Evolutionary conservation across 1,284 basidiomycete species (phyloP), one percentile per base, ranked within the genome.

Genomic region (Anthracocystis panici-leucophaei): DNA sequence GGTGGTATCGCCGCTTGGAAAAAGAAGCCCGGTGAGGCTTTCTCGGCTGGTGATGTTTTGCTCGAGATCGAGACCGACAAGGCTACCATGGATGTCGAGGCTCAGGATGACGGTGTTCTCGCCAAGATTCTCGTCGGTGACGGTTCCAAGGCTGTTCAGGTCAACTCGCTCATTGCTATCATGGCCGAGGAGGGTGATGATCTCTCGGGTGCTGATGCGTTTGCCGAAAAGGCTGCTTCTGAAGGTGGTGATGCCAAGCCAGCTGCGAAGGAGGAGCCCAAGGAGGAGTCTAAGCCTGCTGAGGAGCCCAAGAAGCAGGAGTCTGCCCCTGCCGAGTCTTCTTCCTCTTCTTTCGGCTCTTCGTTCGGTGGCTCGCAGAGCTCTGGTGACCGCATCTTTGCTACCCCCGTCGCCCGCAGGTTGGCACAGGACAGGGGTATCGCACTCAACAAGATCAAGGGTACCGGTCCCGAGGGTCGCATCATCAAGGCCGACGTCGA

Each of bases 1-100:
- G 97, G 97, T 79, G 97, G 96, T 78, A 97, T 99, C 86, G 93
- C 96, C 54, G 89, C 89, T 48, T 99, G 97, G 97, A 98, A 97
- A 89, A 93, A 94, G 88, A 91, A 93, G 87, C 94, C 97, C 87
- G 97, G 97, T 66, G 95, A 98, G 81, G 71, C 90, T 7, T 99
- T 95, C 86, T 81, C 91, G 10, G 90, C 92, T 7, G 95, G 96
- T 46, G 96, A 99, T 81, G 95, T 99, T 70, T 88, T 96, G 54
- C 90, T 96, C 55, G 95, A 98, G 88, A 93, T 99, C 84, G 94
- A 84, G 62, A 83, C 81, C 49, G 79, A 83, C 73, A 84, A 83
- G 75, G 85, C 85, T 9, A 81, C 82, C 56, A 86, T 87, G 73
- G 86, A 87, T 55, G 86, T 87, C 38, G 86, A 87, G 78, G 86